phyloP scores from a whole-genome alignment of 306 rosid genomes.

The cucumber (Cucumis sativus) region DNA sequence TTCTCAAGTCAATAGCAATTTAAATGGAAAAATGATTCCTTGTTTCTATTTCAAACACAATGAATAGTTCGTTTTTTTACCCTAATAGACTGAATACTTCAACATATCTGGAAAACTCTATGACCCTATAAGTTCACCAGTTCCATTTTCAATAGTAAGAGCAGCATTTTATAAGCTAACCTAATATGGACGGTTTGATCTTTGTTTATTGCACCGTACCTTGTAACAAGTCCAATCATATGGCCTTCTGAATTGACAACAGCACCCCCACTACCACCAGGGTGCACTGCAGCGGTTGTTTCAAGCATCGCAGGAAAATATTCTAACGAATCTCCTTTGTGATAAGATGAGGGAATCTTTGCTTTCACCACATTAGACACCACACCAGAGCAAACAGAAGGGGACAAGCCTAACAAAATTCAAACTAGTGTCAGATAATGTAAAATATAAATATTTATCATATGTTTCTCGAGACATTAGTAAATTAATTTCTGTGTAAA shows the following conservation, averaged over 20 bases:
- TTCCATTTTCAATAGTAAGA: neutral
- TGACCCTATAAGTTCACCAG: neutral
- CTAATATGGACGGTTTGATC: neutral
- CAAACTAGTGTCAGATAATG: constrained; percentile 5
- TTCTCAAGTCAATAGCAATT: neutral
- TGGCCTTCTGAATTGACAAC: constrained; percentile 71
- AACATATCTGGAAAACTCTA: neutral
- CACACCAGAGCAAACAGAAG: constrained; percentile 83
- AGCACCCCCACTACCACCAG: constrained; percentile 97
- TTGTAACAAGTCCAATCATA: constrained; percentile 92
- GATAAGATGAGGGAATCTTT: constrained; percentile 38
- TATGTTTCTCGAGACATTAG: neutral
- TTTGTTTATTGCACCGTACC: constrained; percentile 39
- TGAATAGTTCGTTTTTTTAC: neutral
- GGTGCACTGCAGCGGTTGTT: constrained; percentile 94
- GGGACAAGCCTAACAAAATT: constrained; percentile 44
- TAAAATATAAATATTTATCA: neutral
- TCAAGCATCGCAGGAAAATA: constrained; percentile 72
- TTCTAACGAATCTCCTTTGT: constrained; percentile 21
- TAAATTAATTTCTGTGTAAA: neutral
- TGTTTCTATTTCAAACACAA: neutral
- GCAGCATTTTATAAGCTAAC: neutral
- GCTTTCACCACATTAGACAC: constrained; percentile 76
- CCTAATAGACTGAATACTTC: neutral
- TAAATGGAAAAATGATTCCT: neutral